Evolutionary conservation across 306 rosid genomes (phyloP), one percentile per base, ranked within the genome.

Genomic region (Sechiopsis laciniata): DNA sequence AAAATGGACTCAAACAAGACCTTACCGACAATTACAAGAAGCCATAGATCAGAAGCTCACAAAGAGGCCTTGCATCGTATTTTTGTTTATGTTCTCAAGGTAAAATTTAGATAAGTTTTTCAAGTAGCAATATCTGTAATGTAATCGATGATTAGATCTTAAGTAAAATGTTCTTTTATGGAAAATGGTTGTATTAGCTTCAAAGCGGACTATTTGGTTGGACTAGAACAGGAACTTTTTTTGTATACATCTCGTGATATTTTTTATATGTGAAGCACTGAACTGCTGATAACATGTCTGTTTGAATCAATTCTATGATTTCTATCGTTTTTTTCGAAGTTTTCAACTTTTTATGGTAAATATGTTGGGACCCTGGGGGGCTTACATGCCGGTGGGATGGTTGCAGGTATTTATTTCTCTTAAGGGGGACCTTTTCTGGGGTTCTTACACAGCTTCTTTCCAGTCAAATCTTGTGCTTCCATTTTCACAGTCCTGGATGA

Each of bases 401-500:
- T 65, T 65, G 52, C 29, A 40, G 45, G 29, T 8, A 37, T 40
- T 65, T 57, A 55, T 64, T 68, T 37, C 37, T 19, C 42, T 35
- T 13, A 57, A 53, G 19, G 65, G 17, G 75, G 76, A 17, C 14
- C 20, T 54, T 54, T 53, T 53, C 52, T 37, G 45, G 40, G 45
- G 45, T 37, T 37, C 45, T 5, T 37, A 37, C 45, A 37, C 45
- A 37, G 45, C 45, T 37, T 37, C 45, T 5, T 37, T 37, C 45
- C 45, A 37, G 45, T 37, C 45, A 40, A n/a, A 19, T 40, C 52
- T 65, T 17, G 29, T 64, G 45, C 71, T n/a, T 63, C 21, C 71
- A 65, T 65, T 40, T 65, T 65, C 71, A 65, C 53, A 40, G 4
- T 65, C 71, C 29, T 65, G 0, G 52, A 65, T 37, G 24, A 8